Percentiles rank a stretch among this genome's conserved stretches.
Evolutionary conservation across 1,284 basidiomycete genomes (phyloP).

Genomic region (Cryptococcus sp.): DNA sequence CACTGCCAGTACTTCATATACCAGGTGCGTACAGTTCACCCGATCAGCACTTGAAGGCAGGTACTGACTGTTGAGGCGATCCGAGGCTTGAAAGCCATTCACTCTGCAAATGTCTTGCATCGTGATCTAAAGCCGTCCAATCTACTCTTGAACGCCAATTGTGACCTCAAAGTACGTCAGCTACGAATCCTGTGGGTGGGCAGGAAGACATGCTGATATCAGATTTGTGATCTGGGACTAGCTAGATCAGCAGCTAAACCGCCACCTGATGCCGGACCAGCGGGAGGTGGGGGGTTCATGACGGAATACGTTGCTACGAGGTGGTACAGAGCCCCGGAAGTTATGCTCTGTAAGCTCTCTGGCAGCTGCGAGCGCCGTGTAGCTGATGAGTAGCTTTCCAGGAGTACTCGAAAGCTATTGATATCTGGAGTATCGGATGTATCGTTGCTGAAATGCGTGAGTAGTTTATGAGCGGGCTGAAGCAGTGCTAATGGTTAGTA

Average conservation of each 20-base stretch:
- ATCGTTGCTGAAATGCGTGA: constrained; percentile 83
- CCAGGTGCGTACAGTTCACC: constrained; percentile 56
- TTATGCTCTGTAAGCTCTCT: constrained; percentile 67
- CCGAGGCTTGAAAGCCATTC: constrained; percentile 84
- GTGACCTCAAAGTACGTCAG: constrained; percentile 74
- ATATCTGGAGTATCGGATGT: constrained; percentile 90
- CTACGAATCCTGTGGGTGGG: neutral
- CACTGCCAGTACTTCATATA: constrained; percentile 96
- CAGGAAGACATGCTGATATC: constrained; percentile 3
- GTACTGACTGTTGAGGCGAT: constrained; percentile 58
- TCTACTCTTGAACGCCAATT: constrained; percentile 86
- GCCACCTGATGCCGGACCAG: constrained; percentile 67
- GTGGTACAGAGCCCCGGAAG: constrained; percentile 92
- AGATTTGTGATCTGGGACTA: constrained; percentile 88
- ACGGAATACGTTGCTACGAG: constrained; percentile 91
- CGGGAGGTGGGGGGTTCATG: constrained; percentile 84
- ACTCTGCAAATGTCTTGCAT: constrained; percentile 83
- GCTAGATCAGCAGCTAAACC: constrained; percentile 72
- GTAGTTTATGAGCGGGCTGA: constrained; percentile 10
- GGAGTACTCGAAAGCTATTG: constrained; percentile 87
- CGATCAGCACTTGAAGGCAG: neutral
- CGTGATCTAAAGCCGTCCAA: constrained; percentile 91
- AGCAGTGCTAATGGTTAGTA: constrained; percentile 43
- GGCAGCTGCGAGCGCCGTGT: neutral
- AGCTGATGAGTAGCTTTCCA: constrained; percentile 60